These are phyloP conservation scores for Lentinus tigrinus DNA, from an alignment of 768 basidiomycete species.

Conservation along the genomic window DNA sequence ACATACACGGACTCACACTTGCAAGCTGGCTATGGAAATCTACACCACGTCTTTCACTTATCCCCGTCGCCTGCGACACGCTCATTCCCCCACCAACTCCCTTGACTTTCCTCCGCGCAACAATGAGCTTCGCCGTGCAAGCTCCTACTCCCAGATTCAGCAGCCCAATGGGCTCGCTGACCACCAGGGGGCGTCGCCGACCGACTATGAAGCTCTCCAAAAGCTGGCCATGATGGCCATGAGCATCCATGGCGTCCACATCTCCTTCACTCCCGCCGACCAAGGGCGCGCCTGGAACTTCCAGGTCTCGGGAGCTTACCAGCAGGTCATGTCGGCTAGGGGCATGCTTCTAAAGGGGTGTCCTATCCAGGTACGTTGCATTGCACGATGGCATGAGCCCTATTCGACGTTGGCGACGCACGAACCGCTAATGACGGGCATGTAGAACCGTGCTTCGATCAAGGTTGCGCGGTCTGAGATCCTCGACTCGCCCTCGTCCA, in stretches of 20 bases:
- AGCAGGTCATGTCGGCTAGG: conserved; percentile 88
- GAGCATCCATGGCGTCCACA: conserved; percentile 78
- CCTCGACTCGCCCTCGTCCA: conserved; percentile 78
- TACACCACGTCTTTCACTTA: conserved; percentile 94
- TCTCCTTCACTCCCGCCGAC: conserved; percentile 74
- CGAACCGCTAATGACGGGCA: not conserved
- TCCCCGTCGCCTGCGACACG: conserved; percentile 76
- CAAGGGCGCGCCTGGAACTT: conserved; percentile 83
- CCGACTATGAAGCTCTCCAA: conserved; percentile 71
- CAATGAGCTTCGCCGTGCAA: conserved; percentile 41
- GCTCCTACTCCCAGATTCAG: conserved; percentile 38
- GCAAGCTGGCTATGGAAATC: conserved; percentile 67
- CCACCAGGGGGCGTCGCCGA: conserved; percentile 34
- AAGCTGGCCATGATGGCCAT: conserved; percentile 75
- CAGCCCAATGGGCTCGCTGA: conserved; percentile 31
- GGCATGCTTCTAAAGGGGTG: conserved; percentile 88
- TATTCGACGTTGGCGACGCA: not conserved
- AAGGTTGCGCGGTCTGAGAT: conserved; percentile 92
- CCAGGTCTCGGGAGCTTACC: conserved; percentile 86
- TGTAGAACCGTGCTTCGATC: conserved; percentile 80
- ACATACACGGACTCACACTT: conserved; percentile 14
- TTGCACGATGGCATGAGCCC: not conserved
- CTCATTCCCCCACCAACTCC: conserved; percentile 61
- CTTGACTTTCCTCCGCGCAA: conserved; percentile 54
- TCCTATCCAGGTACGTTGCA: conserved; percentile 67